Percentiles rank a stretch among this genome's conserved stretches.
Evolutionary conservation across 257 asterid species (phyloP).

Genomic region (Nicotiana tomentosiformis): DNA sequence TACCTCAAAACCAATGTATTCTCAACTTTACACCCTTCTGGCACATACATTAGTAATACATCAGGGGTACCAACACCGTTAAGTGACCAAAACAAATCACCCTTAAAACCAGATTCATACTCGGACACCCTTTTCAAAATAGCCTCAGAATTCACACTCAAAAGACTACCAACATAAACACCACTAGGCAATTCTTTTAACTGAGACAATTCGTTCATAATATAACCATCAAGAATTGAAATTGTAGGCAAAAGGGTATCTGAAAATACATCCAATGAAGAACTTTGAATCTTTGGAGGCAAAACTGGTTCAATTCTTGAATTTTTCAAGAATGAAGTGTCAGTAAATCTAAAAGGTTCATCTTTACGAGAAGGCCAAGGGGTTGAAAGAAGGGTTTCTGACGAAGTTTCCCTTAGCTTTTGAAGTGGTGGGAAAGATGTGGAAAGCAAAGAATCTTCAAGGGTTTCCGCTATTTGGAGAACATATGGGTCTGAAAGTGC

Average conservation of each 20-base stretch:
- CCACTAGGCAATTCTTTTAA: conserved; percentile 52
- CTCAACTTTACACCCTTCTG: conserved; percentile 79
- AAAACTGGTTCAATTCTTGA: conserved; percentile 52
- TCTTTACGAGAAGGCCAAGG: conserved; percentile 88
- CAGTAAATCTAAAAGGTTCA: conserved; percentile 83
- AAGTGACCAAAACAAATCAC: conserved; percentile 85
- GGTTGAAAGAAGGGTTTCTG: conserved; percentile 79
- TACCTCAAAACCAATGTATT: conserved; percentile 57
- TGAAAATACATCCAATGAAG: conserved; percentile 17
- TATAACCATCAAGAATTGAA: conserved; percentile 65
- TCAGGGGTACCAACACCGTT: conserved; percentile 93
- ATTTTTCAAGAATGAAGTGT: conserved; percentile 67
- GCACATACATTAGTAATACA: conserved; percentile 64
- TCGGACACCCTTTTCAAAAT: conserved; percentile 54
- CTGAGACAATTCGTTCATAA: conserved; percentile 41
- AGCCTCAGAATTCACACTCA: conserved; percentile 39
- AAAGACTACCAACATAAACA: conserved; percentile 65
- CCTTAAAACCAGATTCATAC: conserved; percentile 43
- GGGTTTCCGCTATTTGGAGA: conserved; percentile 80
- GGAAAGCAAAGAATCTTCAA: conserved; percentile 63
- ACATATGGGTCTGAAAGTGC: conserved; percentile 81
- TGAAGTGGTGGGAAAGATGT: conserved; percentile 48
- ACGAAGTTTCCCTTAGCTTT: conserved; percentile 59
- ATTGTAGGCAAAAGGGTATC: conserved; percentile 49
- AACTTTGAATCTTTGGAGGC: conserved; percentile 21